A percentile compares a stretch with the other conserved stretches of the same genome.
Conservation (phyloP, 2,329 filamentous ascomycete genomes). For the Fusarium praegraminearum region DNA sequence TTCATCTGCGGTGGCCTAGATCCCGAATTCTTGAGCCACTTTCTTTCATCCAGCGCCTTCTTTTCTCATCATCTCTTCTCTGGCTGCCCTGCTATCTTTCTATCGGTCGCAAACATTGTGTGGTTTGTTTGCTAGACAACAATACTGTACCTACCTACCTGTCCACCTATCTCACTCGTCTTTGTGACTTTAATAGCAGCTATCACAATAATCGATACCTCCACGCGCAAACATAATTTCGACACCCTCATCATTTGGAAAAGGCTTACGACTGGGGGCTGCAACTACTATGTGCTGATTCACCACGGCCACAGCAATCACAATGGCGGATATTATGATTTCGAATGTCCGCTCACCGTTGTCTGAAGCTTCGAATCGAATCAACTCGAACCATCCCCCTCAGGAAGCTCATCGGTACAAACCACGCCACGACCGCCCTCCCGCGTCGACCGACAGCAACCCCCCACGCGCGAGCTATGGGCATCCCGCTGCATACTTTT, state of each 20-base stretch:
- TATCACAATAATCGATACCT: constrained; percentile 14
- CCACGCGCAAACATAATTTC: constrained; percentile 22
- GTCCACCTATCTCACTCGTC: background rate
- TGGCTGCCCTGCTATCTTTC: constrained; percentile 13
- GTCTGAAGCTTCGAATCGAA: constrained; percentile 61
- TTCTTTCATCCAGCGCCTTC: constrained; percentile 13
- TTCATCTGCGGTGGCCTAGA: constrained; percentile 20
- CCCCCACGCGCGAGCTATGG: constrained; percentile 29
- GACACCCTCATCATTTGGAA: constrained; percentile 23
- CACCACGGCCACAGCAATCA: constrained; percentile 38
- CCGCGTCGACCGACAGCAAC: constrained; percentile 27
- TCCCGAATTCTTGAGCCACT: constrained; percentile 24
- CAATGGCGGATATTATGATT: constrained; percentile 52
- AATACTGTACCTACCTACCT: constrained; percentile 8
- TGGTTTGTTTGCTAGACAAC: constrained; percentile 23
- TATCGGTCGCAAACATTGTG: constrained; percentile 13
- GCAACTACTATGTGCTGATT: constrained; percentile 54
- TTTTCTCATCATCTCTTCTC: constrained; percentile 31
- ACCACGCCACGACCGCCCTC: constrained; percentile 46
- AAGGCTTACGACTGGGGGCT: constrained; percentile 19
- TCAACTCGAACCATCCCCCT: constrained; percentile 56
- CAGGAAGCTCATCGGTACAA: constrained; percentile 49
- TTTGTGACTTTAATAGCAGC: background rate
- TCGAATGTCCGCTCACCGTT: constrained; percentile 56
- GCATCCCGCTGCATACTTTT: constrained; percentile 34